phyloP scores from a whole-genome alignment of 2,329 filamentous ascomycete genomes.

The Cyclaneusma minus region DNA sequence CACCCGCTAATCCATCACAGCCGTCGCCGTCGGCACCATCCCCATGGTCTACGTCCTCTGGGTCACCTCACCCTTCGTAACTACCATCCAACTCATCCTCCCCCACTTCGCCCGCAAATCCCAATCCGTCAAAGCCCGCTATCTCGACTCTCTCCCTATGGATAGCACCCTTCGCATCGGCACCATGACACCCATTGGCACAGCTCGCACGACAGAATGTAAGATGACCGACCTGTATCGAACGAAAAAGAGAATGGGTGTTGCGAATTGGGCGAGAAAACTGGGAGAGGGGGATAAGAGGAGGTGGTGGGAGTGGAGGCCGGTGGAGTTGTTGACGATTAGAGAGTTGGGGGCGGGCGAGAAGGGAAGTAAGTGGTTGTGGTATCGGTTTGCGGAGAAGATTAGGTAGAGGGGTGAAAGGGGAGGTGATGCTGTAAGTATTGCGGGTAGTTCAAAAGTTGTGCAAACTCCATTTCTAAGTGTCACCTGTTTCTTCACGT shows the following conservation, averaged over 20 bases:
- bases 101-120: conserved; percentile 50
- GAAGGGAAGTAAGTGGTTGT: too few relatives aligned
- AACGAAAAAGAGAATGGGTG: conserved; percentile 12
- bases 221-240: conserved; percentile 14
- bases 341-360: too few relatives aligned
- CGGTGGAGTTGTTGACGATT: conserved; percentile 14
- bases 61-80: conserved; percentile 54
- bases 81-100: conserved; percentile 53
- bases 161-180: conserved; percentile 23
- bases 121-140: conserved; percentile 33
- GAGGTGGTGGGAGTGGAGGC: conserved; percentile 16
- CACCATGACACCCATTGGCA: conserved; percentile 24
- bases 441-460: too few relatives aligned
- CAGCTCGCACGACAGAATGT: conserved; percentile 16
- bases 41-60: conserved; percentile 51
- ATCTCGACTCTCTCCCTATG: conserved; percentile 26
- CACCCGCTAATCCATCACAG: conserved; percentile 20
- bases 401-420: too few relatives aligned
- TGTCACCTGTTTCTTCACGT: too few relatives aligned
- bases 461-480: too few relatives aligned
- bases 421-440: too few relatives aligned
- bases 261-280: conserved; percentile 17
- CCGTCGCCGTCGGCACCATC: conserved; percentile 41
- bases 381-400: too few relatives aligned
- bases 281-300: conserved; percentile 9